Base-by-base conservation (phyloP, 768 basidiomycete species). In the Boletus eberwhitei region DNA sequence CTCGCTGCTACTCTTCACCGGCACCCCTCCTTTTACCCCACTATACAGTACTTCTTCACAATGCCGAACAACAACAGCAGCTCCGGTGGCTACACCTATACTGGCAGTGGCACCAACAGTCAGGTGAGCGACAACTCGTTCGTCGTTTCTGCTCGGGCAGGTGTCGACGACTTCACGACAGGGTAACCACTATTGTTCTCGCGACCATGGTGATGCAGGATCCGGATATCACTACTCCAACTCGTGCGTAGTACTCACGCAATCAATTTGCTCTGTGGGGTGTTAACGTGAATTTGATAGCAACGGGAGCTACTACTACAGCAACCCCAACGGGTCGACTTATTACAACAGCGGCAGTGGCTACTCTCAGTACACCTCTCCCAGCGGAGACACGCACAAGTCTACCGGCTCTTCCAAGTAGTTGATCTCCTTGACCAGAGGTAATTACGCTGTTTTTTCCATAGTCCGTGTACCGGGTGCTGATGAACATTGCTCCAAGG, bases 171-270 rank as follows among this genome's bases (percentile, higher is more conserved):
- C 22, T 19, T 32, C n/a, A 8, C 26, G 14, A 36, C 51, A 85
- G 83, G 85, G 83, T 2, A 86, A 86, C 62, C 81, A 84, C 60
- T 84, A 80, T 61, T 84, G 81, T 67, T 66, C 73, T 61, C 82
- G 84, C 47, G 71, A 79, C 60, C 76, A 76, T 38, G 76, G 74
- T 29, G 62, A 56, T 29, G 73, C 76, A 12, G 70, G 72, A 3
- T 67, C 58, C 42, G 76, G 80, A 1, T 86, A 86, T 54, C 85
- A 86, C 58, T 86, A 86, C 62, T 84, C 82, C 7, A 86, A 86
- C 69, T 58, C 26, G 82, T 83, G 63, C 3, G 76, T 69, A 48
- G 26, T 24, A 8, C 9, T 21, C 19, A 14, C 9, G 14, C 19
- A 7, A 44, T 29, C n/a, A n/a, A n/a, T n/a, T n/a, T 32, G 16